Conservation (phyloP, 116 monocot genomes). For the Cymodocea nodosa region DNA sequence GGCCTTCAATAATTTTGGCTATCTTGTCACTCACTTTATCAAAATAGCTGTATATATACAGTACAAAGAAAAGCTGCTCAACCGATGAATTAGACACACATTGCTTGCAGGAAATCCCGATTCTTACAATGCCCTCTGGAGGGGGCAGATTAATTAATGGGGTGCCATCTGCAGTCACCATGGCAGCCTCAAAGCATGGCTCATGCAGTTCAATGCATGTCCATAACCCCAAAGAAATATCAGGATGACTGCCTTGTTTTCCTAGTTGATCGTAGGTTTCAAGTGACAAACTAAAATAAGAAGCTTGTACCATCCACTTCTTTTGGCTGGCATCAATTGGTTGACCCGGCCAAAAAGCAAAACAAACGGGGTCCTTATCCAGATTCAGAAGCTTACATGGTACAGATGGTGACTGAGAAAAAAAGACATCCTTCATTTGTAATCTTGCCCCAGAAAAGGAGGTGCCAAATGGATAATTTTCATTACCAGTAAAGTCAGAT, state of each 20-base stretch:
- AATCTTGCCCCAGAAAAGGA: conserved; percentile 86
- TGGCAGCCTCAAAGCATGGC: conserved; percentile 77
- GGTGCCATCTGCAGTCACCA: conserved; percentile 88
- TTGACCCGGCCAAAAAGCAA: conserved; percentile 76
- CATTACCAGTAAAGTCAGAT: conserved; percentile 13
- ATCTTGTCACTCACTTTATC: conserved; percentile 73
- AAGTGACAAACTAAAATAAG: conserved; percentile 72
- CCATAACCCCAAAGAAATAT: conserved; percentile 43
- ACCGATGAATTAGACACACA: conserved; percentile 83
- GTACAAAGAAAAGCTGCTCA: conserved; percentile 87
- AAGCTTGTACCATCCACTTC: conserved; percentile 58
- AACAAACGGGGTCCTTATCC: conserved; percentile 92
- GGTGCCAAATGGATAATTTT: conserved; percentile 14
- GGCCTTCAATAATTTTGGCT: conserved; percentile 36
- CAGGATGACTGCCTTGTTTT: conserved; percentile 12
- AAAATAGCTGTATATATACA: conserved; percentile 87
- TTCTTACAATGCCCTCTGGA: conserved; percentile 90
- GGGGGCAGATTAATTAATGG: conserved; percentile 77
- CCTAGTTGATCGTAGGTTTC: conserved; percentile 29
- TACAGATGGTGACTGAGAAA: conserved; percentile 61
- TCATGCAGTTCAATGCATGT: conserved; percentile 79
- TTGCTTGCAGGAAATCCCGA: conserved; percentile 67
- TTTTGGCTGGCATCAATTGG: conserved; percentile 93
- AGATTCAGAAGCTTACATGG: conserved; percentile 82
- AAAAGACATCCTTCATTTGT: conserved; percentile 61